Evolutionary conservation across 2,329 filamentous ascomycete genomes (phyloP).

Genomic region (Botrytis medusae): DNA sequence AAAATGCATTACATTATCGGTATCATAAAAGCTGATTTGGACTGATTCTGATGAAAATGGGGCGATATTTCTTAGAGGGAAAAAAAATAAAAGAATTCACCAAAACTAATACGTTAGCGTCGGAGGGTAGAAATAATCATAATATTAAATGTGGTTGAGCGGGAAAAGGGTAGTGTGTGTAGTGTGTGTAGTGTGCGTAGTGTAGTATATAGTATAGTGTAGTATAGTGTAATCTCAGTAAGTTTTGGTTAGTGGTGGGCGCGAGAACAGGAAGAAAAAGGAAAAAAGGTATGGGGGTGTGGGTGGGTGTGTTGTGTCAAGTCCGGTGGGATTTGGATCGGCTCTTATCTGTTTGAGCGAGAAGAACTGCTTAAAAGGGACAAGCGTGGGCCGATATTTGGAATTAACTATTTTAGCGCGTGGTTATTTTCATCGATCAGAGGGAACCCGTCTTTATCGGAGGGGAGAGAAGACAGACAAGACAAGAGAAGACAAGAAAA

Average conservation of each 20-base stretch:
- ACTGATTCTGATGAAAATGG: neutral
- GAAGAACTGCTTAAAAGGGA: neutral
- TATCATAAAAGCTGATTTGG: neutral
- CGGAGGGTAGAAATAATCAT: neutral
- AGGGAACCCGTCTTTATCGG: neutral
- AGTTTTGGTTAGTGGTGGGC: neutral
- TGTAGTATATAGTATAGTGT: neutral
- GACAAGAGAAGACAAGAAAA: too few relatives aligned
- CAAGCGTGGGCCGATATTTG: neutral
- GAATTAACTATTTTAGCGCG: neutral
- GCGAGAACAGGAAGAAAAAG: neutral
- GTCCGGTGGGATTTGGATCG: neutral
- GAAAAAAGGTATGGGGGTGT: neutral
- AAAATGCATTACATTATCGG: neutral
- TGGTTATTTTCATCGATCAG: neutral
- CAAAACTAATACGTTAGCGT: neutral
- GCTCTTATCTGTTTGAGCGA: neutral
- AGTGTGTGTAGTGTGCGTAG: too few relatives aligned
- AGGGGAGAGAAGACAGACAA: neutral
- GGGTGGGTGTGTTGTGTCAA: conserved; percentile 1
- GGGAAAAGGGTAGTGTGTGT: neutral
- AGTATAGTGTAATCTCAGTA: neutral
- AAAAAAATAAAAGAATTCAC: neutral
- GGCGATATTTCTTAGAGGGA: neutral
- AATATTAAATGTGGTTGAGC: neutral